A percentile compares a stretch with the other conserved stretches of the same genome.
phyloP scores from a whole-genome alignment of 106 monocot genomes.

The Acorus gramineus region DNA sequence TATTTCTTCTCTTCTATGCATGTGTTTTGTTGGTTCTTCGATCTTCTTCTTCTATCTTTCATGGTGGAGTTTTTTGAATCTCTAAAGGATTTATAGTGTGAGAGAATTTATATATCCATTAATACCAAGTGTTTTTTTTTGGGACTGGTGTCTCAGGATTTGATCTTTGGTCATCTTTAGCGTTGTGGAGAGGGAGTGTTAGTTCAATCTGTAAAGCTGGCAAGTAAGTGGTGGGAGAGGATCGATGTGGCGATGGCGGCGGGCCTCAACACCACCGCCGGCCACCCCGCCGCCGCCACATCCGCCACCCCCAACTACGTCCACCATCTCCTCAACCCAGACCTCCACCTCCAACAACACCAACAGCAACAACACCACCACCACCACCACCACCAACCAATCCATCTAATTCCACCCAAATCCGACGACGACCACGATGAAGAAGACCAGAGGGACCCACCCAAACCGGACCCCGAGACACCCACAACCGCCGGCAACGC shows the following conservation, averaged over 20 bases:
- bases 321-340: conserved; percentile 33
- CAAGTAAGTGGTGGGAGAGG: conserved; percentile 60
- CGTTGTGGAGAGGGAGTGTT: no score
- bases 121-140: no score
- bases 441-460: not conserved
- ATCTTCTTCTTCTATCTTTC: no score
- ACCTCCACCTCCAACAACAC: not conserved
- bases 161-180: no score
- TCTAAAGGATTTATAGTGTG: no score
- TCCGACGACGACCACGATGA: conserved; percentile 2
- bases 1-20: no score
- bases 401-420: conserved; percentile 11
- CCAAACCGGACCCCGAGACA: not conserved
- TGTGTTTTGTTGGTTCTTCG: no score
- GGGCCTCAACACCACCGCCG: conserved; percentile 28
- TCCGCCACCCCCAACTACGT: conserved; percentile 18
- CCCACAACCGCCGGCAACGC: conserved; percentile 23
- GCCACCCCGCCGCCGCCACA: conserved; percentile 1
- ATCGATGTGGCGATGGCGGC: conserved; percentile 32
- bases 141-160: no score
- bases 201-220: conserved; percentile 14
- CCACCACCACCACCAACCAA: conserved; percentile 5
- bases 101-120: no score
- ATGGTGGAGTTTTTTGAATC: no score
- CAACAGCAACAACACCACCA: conserved; percentile 1